A percentile compares a stretch with the other conserved stretches of the same genome.
phyloP scores from a whole-genome alignment of 2,329 filamentous ascomycete species.

The Huntiella abstrusa region DNA sequence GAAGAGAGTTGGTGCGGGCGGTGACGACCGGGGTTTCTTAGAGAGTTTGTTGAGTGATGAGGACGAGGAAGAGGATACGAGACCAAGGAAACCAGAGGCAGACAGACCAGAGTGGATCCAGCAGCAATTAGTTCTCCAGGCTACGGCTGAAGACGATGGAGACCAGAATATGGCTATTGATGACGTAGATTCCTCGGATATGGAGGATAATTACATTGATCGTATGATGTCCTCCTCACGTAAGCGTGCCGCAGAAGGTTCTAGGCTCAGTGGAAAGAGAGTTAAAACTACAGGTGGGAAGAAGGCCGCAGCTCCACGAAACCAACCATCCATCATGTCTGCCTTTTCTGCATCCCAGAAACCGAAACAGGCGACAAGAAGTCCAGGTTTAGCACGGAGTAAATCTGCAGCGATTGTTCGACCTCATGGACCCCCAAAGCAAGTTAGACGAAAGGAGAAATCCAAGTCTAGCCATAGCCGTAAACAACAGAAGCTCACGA shows the following conservation, averaged over 20 bases:
- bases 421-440: too few relatives aligned
- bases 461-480: background rate
- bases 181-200: constrained; percentile 20
- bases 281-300: constrained; percentile 14
- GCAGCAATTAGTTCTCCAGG: constrained; percentile 2
- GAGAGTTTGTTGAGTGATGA: constrained; percentile 4
- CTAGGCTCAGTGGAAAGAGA: constrained; percentile 12
- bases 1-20: constrained; percentile 1
- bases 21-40: constrained; percentile 4
- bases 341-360: constrained; percentile 13
- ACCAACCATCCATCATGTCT: constrained; percentile 19
- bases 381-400: too few relatives aligned
- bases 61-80: constrained; percentile 15
- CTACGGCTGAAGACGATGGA: constrained; percentile 1
- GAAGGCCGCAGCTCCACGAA: constrained; percentile 13
- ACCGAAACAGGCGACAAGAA: background rate
- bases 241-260: constrained; percentile 21
- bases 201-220: constrained; percentile 35
- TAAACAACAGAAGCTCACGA: too few relatives aligned
- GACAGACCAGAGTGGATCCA: constrained; percentile 5
- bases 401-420: too few relatives aligned
- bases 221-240: constrained; percentile 25
- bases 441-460: too few relatives aligned
- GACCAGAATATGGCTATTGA: background rate
- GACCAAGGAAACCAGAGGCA: background rate